Evolutionary conservation across 495 filamentous ascomycete species (phyloP).

Genomic region (Cryomyces minteri): DNA sequence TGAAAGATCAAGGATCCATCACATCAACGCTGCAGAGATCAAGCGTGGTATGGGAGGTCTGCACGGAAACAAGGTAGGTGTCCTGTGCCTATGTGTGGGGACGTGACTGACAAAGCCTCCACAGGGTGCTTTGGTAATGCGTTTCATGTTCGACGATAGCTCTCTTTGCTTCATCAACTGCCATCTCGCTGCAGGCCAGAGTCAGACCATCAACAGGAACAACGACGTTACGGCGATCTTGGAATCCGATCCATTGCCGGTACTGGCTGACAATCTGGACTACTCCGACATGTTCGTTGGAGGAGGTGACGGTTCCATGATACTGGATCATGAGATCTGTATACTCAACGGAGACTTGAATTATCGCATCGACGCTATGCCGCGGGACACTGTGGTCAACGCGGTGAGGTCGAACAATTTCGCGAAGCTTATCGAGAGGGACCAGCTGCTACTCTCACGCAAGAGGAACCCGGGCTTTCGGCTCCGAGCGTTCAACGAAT

Average conservation of each 20-base stretch:
- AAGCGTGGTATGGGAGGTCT: slow-evolving; percentile 89
- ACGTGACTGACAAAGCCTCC: not conserved
- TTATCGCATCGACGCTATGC: slow-evolving; percentile 96
- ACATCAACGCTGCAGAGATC: slow-evolving; percentile 61
- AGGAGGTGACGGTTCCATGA: slow-evolving; percentile 88
- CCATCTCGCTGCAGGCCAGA: slow-evolving; percentile 88
- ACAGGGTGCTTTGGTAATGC: slow-evolving; percentile 72
- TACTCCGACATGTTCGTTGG: slow-evolving; percentile 64
- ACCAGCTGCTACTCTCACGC: slow-evolving; percentile 74
- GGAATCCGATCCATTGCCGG: slow-evolving; percentile 53
- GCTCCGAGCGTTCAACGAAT: slow-evolving; percentile 70
- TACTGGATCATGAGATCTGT: slow-evolving; percentile 92
- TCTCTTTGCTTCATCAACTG: slow-evolving; percentile 96
- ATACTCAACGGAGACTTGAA: slow-evolving; percentile 93
- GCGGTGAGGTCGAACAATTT: slow-evolving; percentile 66
- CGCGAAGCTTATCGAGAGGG: slow-evolving; percentile 77
- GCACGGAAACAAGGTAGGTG: slow-evolving; percentile 73
- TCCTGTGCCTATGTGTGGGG: not conserved
- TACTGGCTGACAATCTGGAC: slow-evolving; percentile 35
- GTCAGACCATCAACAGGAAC: slow-evolving; percentile 73
- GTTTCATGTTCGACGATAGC: slow-evolving; percentile 78
- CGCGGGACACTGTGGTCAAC: slow-evolving; percentile 73
- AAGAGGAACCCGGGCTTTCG: slow-evolving; percentile 79
- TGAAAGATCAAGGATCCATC: slow-evolving; percentile 53
- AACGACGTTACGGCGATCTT: slow-evolving; percentile 86